Percentiles rank a stretch among this genome's conserved stretches.
phyloP scores from a whole-genome alignment of 768 basidiomycete species.

The Hydnum rufescens region DNA sequence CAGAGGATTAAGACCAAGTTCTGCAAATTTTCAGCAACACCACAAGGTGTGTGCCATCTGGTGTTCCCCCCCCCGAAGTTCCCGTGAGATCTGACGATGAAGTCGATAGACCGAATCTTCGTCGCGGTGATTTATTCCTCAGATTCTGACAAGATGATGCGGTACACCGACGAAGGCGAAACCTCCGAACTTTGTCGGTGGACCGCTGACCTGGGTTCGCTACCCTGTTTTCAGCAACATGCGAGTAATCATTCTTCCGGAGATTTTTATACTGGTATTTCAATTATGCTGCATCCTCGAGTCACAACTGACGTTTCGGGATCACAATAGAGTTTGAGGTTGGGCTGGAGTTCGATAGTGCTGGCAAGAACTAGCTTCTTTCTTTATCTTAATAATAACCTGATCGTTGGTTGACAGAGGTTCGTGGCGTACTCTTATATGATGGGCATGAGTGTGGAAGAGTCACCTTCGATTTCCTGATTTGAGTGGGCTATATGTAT shows the following conservation, averaged over 20 bases:
- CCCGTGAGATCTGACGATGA: not conserved
- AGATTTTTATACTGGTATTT: constrained; percentile 62
- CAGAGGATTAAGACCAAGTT: constrained; percentile 65
- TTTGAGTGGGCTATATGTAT: no score
- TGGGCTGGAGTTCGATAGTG: constrained; percentile 59
- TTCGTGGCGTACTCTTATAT: constrained; percentile 56
- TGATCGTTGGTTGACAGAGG: constrained; percentile 24
- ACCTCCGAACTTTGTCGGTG: constrained; percentile 23
- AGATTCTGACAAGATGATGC: constrained; percentile 48
- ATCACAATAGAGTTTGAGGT: constrained; percentile 51
- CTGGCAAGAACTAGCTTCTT: no score
- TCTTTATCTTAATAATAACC: constrained; percentile 21
- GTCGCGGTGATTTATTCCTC: constrained; percentile 67
- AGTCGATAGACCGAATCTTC: constrained; percentile 31
- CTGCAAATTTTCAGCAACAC: constrained; percentile 24
- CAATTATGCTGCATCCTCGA: not conserved
- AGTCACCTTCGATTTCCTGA: constrained; percentile 36
- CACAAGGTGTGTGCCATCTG: constrained; percentile 26
- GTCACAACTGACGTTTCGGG: not conserved
- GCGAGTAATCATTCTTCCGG: constrained; percentile 31
- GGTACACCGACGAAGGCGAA: constrained; percentile 52
- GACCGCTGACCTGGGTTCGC: constrained; percentile 60
- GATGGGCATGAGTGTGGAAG: constrained; percentile 67
- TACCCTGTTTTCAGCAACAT: constrained; percentile 60
- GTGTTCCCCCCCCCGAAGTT: not conserved